Conservation (phyloP, 352 stramenopile species). For the Discostella stelligera region DNA sequence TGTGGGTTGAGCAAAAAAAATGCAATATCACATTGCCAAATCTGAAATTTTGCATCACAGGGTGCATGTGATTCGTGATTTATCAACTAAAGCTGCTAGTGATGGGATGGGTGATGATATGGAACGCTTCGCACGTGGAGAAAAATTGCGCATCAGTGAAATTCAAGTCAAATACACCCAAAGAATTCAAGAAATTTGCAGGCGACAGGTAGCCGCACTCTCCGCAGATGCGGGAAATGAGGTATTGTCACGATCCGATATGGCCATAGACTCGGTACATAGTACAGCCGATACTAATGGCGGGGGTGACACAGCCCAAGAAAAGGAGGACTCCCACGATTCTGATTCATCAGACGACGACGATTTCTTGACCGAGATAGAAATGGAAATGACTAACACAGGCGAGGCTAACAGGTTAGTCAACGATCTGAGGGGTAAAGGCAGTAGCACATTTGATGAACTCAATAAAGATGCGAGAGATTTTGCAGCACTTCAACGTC, state of each 20-base stretch:
- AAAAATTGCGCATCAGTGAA: conserved; percentile 79
- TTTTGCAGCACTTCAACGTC: conserved; percentile 63
- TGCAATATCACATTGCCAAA: background rate
- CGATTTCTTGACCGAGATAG: conserved; percentile 60
- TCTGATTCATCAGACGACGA: conserved; percentile 67
- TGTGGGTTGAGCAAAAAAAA: background rate
- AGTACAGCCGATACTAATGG: conserved; percentile 20
- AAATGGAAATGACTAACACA: conserved; percentile 75
- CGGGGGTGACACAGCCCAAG: conserved; percentile 29
- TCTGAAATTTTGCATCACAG: conserved; percentile 9
- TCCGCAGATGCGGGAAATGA: conserved; percentile 38
- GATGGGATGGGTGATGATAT: conserved; percentile 79
- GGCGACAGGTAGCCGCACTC: conserved; percentile 64
- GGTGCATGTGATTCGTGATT: conserved; percentile 81
- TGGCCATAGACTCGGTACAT: conserved; percentile 25
- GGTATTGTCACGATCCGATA: conserved; percentile 17
- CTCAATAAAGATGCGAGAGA: conserved; percentile 73
- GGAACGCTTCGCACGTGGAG: conserved; percentile 78
- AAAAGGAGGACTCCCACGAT: conserved; percentile 38
- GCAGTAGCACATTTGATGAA: conserved; percentile 45
- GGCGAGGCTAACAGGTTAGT: conserved; percentile 67
- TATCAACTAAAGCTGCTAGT: conserved; percentile 78
- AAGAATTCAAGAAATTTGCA: conserved; percentile 78
- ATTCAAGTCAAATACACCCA: conserved; percentile 80
- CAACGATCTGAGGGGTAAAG: conserved; percentile 44